These are phyloP conservation scores for Pleurozium schreberi DNA, from an alignment of 225 moss, liverwort and hornwort genomes.

Conservation along the genomic window DNA sequence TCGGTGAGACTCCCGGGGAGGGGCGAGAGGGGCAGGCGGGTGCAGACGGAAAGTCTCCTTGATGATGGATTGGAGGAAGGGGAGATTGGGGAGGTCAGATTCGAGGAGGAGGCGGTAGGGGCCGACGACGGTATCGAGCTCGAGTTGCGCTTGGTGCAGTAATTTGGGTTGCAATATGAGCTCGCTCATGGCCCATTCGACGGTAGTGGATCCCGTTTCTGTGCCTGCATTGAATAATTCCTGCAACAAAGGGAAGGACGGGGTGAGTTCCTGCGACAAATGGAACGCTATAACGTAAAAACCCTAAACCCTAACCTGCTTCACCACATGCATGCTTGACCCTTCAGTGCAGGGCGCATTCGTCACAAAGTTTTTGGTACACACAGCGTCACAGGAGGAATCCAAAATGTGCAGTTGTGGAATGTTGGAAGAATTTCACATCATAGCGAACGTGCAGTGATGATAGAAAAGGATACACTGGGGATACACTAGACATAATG, in stretches of 20 bases:
- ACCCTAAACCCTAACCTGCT: background rate
- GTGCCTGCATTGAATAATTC: conserved; percentile 46
- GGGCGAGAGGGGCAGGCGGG: conserved; percentile 16
- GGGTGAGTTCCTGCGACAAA: background rate
- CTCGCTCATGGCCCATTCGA: conserved; percentile 57
- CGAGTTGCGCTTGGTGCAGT: conserved; percentile 5
- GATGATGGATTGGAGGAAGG: background rate
- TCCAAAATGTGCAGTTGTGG: background rate
- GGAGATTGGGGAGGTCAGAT: background rate
- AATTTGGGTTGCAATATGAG: conserved; percentile 23
- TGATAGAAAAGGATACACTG: background rate
- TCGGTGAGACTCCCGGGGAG: conserved; percentile 20
- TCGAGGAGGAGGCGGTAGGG: background rate
- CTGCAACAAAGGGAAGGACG: conserved; percentile 1
- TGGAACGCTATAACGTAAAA: background rate
- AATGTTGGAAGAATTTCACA: background rate
- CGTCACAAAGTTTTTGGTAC: too few relatives aligned
- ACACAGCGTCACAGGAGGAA: background rate
- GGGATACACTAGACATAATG: background rate
- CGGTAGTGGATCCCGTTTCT: conserved; percentile 31
- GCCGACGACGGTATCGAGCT: conserved; percentile 14
- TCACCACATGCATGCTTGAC: background rate
- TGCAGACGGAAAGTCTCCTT: conserved; percentile 23
- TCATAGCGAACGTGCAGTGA: background rate
- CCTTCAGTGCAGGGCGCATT: background rate